Evolutionary conservation across 2,329 filamentous ascomycete species (phyloP), one percentile per base, ranked within the genome.

Genomic region (Hymenotorrendiella dingleyae): DNA sequence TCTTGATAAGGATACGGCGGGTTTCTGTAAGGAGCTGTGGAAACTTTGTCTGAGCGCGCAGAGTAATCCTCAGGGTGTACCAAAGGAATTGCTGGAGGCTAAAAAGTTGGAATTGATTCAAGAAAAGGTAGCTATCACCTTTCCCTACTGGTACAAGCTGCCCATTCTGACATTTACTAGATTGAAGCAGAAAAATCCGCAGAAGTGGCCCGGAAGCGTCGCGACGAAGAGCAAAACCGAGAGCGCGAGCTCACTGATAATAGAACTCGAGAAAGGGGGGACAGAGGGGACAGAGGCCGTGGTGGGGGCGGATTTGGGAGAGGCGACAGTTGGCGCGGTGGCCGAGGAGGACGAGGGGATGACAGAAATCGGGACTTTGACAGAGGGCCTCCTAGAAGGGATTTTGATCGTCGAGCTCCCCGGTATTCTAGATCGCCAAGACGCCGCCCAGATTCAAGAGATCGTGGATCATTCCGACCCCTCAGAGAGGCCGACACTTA

Each of bases 31-130:
- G 62, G 87, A 96, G 50, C 68, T 98, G 10, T 98, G 93, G 93
- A 86, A 82, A 46, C 70, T 98, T 14, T 85, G 91, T 56, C 68
- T 98, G 34, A 96, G 90, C 63, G 93, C 89, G 8, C 93, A 98
- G 64, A 72, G 76, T 29, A 95, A 83, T 62, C 81, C 88, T 0
- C 85, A 93, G 61, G 93, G 93, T 42, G 89, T 98, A 10, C 91
- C 93, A 0, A 91, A 94, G 64, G 90, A 96, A 65, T 73, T 98
- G 30, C 69, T 98, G 3, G 93, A 98, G 63, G 90, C 91, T 1
- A 98, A 98, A 72, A 98, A 97, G 67, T 69, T 86, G 33, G 93
- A 98, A 65, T 71, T 98, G 36, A 87, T 93, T 49, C 88, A 96
- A 65, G 89, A 96, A 66, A 94, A 94, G 82, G 91, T 94, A 63